Evolutionary conservation across 805 yeast species (phyloP).

Genomic region (Metahyphopichia silvanorum): DNA sequence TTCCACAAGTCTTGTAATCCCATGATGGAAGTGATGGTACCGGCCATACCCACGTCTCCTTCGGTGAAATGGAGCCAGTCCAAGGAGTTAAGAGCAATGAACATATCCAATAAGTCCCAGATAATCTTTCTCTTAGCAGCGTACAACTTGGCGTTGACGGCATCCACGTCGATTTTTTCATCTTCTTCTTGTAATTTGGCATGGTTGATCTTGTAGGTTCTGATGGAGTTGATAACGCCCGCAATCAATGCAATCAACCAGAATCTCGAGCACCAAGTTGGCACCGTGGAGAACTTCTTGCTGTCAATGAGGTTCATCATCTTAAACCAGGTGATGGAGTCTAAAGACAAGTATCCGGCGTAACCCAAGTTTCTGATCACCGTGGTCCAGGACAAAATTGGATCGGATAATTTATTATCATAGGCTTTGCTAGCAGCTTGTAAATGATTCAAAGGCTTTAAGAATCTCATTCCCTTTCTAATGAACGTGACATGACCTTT

Average conservation of each 20-base stretch:
- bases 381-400: conserved; percentile 49
- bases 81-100: conserved; percentile 72
- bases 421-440: conserved; percentile 64
- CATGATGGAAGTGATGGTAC: conserved; percentile 73
- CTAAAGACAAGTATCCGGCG: conserved; percentile 61
- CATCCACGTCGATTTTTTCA: conserved; percentile 31
- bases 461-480: conserved; percentile 80
- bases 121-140: conserved; percentile 59
- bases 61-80: conserved; percentile 62
- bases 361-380: conserved; percentile 58
- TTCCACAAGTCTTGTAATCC: conserved; percentile 76
- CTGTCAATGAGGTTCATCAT: conserved; percentile 53
- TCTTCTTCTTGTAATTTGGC: conserved; percentile 26
- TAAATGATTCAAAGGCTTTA: conserved; percentile 74
- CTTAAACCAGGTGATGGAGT: conserved; percentile 60
- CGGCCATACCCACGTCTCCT: conserved; percentile 80
- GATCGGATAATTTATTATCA: conserved; percentile 69
- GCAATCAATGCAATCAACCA: conserved; percentile 75
- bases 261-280: conserved; percentile 61
- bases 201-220: conserved; percentile 49
- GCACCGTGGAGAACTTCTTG: conserved; percentile 45
- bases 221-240: conserved; percentile 57
- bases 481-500: conserved; percentile 63
- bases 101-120: conserved; percentile 73
- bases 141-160: conserved; percentile 42